phyloP scores from a whole-genome alignment of 345 rosid genomes.

The Xanthoceras sorbifolium region DNA sequence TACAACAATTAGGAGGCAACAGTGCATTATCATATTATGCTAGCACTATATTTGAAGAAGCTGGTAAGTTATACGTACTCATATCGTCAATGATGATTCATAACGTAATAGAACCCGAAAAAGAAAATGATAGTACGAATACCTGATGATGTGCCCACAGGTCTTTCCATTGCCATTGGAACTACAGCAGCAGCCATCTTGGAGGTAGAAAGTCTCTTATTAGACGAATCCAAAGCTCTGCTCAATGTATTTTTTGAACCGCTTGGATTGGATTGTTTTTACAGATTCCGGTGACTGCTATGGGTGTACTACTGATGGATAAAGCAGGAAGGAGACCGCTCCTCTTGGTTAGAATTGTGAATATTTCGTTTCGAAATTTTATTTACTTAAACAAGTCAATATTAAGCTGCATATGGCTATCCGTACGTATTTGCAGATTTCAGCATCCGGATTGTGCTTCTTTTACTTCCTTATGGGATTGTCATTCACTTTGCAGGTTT shows the following conservation, averaged over 20 bases:
- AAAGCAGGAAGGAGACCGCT: slow-evolving; percentile 58
- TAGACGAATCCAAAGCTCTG: neutral
- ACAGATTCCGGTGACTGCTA: slow-evolving; percentile 41
- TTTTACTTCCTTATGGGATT: slow-evolving; percentile 39
- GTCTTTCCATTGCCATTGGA: slow-evolving; percentile 36
- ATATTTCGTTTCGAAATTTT: neutral
- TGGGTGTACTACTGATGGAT: slow-evolving; percentile 42
- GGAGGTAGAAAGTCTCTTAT: slow-evolving; percentile 24
- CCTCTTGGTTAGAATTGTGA: slow-evolving; percentile 35
- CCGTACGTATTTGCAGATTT: slow-evolving; percentile 38
- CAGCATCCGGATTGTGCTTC: slow-evolving; percentile 48
- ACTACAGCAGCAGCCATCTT: slow-evolving; percentile 31
- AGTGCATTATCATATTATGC: slow-evolving; percentile 47
- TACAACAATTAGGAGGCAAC: slow-evolving; percentile 62
- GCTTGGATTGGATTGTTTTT: neutral
- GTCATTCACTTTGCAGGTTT: slow-evolving; percentile 55
- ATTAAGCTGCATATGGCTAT: neutral
- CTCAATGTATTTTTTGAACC: neutral
- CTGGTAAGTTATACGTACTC: slow-evolving; percentile 37
- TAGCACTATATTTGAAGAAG: slow-evolving; percentile 45
- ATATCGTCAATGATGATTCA: neutral
- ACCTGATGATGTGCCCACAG: slow-evolving; percentile 20
- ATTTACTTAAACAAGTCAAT: neutral
- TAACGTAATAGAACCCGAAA: too few species aligned
- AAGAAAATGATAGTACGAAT: neutral